Base-by-base conservation (phyloP, 176 grass and related monocot species). In the Lolium multiflorum region DNA sequence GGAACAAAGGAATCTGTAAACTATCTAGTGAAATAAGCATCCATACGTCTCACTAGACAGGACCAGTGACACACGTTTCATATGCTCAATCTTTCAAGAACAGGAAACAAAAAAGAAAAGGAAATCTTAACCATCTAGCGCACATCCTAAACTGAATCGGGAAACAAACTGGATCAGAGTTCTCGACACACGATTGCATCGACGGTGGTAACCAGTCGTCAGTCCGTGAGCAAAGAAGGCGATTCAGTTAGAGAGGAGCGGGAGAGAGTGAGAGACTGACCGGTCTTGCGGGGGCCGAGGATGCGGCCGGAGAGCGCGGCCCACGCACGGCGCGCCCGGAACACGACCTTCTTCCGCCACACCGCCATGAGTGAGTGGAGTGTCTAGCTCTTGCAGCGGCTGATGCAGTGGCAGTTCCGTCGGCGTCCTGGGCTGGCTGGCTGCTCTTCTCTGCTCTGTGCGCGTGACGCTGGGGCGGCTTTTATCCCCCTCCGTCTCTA, bases 271-370 rank as follows among this genome's bases (percentile, higher is more conserved):
- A 3, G 10, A 3, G 7, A 50, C 88, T 86, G 26, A 95, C 95
- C 91, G 3, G 88, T 47, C 79, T 92, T 92, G 67, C 82, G 89
- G 16, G 75, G 63, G 70, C 75, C 72, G 14, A 71, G 50, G 25
- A 76, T 51, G 46, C 91, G 89, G 35, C 28, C 26, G 35, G 92
- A 72, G 87, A 97, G 62, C 50, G 91, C 84, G 76, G 79, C 85
- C 88, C 87, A 93, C 4, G 91, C 91, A 6, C 95, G 89, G 87
- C 92, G 93, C 75, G 91, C 86, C 37, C 87, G 87, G 73, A 79
- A 86, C 55, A 85, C 87, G 56, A 91, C 83, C 91, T 95, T 97
- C 87, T 86, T 90, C 87, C 79, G 76, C 95, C 89, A 95, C 91
- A 89, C 84, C 20, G 82, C 84, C 89, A 82, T 90, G 84, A 5